Conservation (phyloP, 495 filamentous ascomycete species). For the Penicillium macrosclerotiorum region DNA sequence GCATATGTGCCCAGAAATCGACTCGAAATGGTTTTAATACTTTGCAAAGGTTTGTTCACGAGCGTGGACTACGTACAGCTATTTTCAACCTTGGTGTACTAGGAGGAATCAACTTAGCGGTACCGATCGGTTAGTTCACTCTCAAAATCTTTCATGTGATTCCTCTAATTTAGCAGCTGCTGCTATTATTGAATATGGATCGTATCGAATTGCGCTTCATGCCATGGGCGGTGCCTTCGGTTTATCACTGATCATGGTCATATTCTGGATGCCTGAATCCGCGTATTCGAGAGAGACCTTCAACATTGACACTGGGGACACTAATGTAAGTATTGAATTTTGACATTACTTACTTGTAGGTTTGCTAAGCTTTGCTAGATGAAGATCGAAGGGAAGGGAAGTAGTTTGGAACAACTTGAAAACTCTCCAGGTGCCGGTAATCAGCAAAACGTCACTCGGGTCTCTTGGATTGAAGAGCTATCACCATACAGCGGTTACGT, state of each 20-base stretch:
- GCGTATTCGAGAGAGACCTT: conserved; percentile 33
- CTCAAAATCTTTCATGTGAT: neutral
- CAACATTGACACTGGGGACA: conserved; percentile 37
- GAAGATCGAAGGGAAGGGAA: conserved; percentile 20
- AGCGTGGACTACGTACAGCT: conserved; percentile 63
- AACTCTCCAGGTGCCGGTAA: conserved; percentile 3
- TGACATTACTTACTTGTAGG: neutral
- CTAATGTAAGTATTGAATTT: conserved; percentile 6
- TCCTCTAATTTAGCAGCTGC: conserved; percentile 19
- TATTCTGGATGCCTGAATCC: conserved; percentile 47
- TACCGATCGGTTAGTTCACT: conserved; percentile 34
- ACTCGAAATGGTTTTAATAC: neutral
- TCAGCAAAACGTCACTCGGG: neutral
- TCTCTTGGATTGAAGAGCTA: conserved; percentile 26
- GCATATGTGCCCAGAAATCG: too few species aligned
- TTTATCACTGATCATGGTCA: conserved; percentile 31
- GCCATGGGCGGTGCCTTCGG: conserved; percentile 43
- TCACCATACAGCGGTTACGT: conserved; percentile 40
- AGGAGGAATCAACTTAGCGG: conserved; percentile 43
- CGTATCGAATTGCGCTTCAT: conserved; percentile 30
- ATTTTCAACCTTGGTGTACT: conserved; percentile 62
- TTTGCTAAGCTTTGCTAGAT: conserved; percentile 4
- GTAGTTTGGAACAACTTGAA: conserved; percentile 31
- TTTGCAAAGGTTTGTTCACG: conserved; percentile 63
- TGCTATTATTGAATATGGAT: conserved; percentile 32